A percentile compares a stretch with the other conserved stretches of the same genome.
phyloP scores from a whole-genome alignment of 495 filamentous ascomycete species.

The Aspergillus egyptiacus region DNA sequence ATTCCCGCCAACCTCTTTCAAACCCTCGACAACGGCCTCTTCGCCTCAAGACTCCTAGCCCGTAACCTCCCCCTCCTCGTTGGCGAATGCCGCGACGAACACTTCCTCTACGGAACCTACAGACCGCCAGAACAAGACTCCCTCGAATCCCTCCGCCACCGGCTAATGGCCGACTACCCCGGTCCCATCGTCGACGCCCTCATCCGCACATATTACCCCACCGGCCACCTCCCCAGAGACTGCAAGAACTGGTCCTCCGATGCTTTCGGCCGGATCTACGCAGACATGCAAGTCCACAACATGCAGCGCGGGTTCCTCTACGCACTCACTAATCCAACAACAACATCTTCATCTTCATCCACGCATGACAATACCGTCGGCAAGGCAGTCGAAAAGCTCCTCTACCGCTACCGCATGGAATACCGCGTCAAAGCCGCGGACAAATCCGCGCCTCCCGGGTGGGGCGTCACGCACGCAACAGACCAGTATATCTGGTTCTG shows the following conservation, averaged over 20 bases:
- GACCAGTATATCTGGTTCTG: conserved; percentile 55
- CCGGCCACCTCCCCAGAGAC: conserved; percentile 22
- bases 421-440: conserved; percentile 43
- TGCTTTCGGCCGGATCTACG: conserved; percentile 51
- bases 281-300: conserved; percentile 51
- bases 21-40: conserved; percentile 43
- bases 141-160: conserved; percentile 32
- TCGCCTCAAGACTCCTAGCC: conserved; percentile 35
- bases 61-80: conserved; percentile 46
- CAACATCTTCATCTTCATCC: too few relatives aligned
- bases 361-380: neutral
- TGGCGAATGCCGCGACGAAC: conserved; percentile 53
- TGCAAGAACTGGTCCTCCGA: conserved; percentile 34
- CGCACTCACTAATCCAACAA: conserved; percentile 19
- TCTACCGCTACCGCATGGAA: conserved; percentile 47
- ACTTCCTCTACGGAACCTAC: conserved; percentile 44
- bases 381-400: conserved; percentile 19
- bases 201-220: conserved; percentile 40
- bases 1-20: conserved; percentile 40
- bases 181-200: conserved; percentile 35
- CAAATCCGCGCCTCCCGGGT: conserved; percentile 34
- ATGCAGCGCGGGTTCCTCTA: conserved; percentile 40
- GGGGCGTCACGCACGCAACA: conserved; percentile 53
- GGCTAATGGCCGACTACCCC: conserved; percentile 51
- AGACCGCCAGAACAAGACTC: conserved; percentile 34